Evolutionary conservation across 106 monocot species (phyloP), one percentile per base, ranked within the genome.

Genomic region (Phalaenopsis equestris): DNA sequence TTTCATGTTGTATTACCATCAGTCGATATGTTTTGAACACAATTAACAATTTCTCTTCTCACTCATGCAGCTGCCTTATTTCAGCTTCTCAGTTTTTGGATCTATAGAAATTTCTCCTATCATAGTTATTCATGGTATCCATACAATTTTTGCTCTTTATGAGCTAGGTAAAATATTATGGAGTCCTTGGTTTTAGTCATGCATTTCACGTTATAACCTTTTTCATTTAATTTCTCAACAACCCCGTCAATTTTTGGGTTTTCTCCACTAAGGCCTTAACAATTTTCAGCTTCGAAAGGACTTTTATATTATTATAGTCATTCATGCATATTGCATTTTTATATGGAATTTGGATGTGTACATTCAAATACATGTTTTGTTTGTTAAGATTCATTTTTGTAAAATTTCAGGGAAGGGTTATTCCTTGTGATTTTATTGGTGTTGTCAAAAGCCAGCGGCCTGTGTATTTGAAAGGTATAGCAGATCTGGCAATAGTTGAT

Each of bases 401-500:
- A 30, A 87, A 81, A 48, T 82, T 87, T 23, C 85, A 98, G 97
- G 97, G 97, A 82, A 82, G 97, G 72, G 86, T 98, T 77, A 90
- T 98, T 86, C 97, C 97, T 67, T 98, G 97, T 76, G 97, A 98
- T 88, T 98, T 98, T 83, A 98, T 98, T 74, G 97, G 97, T 56
- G 80, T 85, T 37, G 41, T 89, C 55, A 98, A 85, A 85, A 90
- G 92, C 84, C 97, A 98, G 73, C 97, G 92, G 39, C 94, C 97
- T 42, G 61, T 92, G 70, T 90, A 90, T 81, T 84, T 98, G 85
- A 85, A 94, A 92, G 94, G 97, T 94, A 82, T 3, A 9, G 74
- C 19, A 42, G 41, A 74, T 73, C 18, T 73, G 17, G 6, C 18
- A 18, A 73, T 7, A 18, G 14, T 42, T 17, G 12, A 73, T 70